Base-by-base conservation (phyloP, 805 yeast genomes). In the Monosporozyma yasuniensis region DNA sequence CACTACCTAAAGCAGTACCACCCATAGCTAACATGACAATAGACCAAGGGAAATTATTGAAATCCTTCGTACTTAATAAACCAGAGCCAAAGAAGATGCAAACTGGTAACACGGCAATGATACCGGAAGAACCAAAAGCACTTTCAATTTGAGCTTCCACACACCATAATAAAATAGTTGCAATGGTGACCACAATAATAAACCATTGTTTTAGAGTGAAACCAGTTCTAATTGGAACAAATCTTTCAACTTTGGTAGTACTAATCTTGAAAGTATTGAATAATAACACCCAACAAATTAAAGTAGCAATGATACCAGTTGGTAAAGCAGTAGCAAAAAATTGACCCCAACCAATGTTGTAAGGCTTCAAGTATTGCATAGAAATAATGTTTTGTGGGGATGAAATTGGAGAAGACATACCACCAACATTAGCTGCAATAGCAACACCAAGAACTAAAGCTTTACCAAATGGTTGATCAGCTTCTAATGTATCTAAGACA, bases 1-100 rank as follows among this genome's bases (percentile, higher is more conserved):
- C 96, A 60, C 86, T 87, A 57, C 99, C 99, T 45, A 91, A 73
- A 1, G 96, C 93, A 50, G 91, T 76, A 56, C 98, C 98, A 37
- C 99, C 99, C 98, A 93, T 91, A 10, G 98, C 97, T 54, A 91
- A 73, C 44, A 90, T 80, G 16, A 93, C 95, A 61, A 93, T 91
- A 5, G 95, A 85, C 99, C 99, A 91, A 23, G 96, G 87, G 68
- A 91, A 91, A 64, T 87, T 87, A 68, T 91, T 90, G 65, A 91
- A 84, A 65, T 93, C 98, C 45, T 87, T 85, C 0, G 90, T 81
- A 5, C 86, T 75, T 52, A 91, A 70, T 32, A 90, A 66, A 1
- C 96, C 96, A 0, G 96, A 80, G 12, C 96, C 98, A 63, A 91
- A 91, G 63, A 93, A 84, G 30, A 89, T 69, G 16, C 87, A 81